phyloP scores from a whole-genome alignment of 2,329 filamentous ascomycete species.

The Trichophyton rubrum region DNA sequence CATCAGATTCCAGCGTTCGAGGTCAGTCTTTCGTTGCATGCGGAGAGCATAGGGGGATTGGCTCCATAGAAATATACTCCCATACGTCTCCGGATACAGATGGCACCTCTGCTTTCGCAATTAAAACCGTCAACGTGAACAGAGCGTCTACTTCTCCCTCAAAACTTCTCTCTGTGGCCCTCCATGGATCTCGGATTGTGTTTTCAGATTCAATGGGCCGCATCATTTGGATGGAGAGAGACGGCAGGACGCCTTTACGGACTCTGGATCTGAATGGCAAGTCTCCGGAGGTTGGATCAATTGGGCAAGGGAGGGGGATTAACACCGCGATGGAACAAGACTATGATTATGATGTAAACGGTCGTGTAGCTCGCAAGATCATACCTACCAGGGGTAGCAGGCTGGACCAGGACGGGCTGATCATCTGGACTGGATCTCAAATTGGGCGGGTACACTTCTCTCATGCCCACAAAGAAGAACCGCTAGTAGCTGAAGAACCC shows the following conservation, averaged over 20 bases:
- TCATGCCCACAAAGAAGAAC: slow-evolving; percentile 10
- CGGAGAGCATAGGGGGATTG: slow-evolving; percentile 84
- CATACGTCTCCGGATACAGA: slow-evolving; percentile 15
- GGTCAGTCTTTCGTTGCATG: slow-evolving; percentile 61
- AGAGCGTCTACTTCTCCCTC: slow-evolving; percentile 69
- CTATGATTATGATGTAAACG: slow-evolving; percentile 23
- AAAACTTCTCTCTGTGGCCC: slow-evolving; percentile 67
- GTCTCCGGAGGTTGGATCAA: neutral
- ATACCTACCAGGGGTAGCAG: slow-evolving; percentile 42
- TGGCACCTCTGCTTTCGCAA: neutral
- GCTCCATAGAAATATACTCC: slow-evolving; percentile 72
- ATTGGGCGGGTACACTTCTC: slow-evolving; percentile 60
- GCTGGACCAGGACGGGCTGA: slow-evolving; percentile 49
- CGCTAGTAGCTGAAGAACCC: neutral
- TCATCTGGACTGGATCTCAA: slow-evolving; percentile 81
- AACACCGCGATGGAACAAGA: neutral
- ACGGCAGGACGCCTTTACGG: slow-evolving; percentile 49
- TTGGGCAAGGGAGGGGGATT: too few relatives aligned
- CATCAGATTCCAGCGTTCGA: slow-evolving; percentile 37
- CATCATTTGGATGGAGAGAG: slow-evolving; percentile 82
- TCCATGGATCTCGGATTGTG: slow-evolving; percentile 70
- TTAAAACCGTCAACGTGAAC: slow-evolving; percentile 48
- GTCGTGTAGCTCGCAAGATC: slow-evolving; percentile 62
- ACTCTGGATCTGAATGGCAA: slow-evolving; percentile 44
- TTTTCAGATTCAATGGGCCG: slow-evolving; percentile 74